Conservation (phyloP, 257 asterid genomes). For the Anisodus acutangulus region DNA sequence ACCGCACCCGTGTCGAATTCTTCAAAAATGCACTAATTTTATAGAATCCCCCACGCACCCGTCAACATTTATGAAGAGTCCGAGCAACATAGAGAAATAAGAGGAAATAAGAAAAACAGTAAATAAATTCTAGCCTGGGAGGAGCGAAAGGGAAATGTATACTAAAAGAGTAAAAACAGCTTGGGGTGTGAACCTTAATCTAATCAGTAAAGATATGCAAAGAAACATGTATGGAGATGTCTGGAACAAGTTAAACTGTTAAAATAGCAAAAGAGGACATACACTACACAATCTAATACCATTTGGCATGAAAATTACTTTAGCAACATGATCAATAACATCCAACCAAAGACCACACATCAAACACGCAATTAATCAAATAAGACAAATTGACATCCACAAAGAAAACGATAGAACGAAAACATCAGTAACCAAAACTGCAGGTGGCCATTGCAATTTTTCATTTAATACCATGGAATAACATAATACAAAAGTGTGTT, state of each 20-base stretch:
- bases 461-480: neutral
- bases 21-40: too few relatives aligned
- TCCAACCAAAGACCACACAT: neutral
- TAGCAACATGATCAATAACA: neutral
- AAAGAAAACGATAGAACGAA: neutral
- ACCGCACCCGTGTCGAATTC: too few relatives aligned
- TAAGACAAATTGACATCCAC: neutral
- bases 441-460: slow-evolving; percentile 4
- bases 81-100: too few relatives aligned
- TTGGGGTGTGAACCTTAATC: neutral
- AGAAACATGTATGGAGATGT: too few relatives aligned
- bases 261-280: neutral
- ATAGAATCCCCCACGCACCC: too few relatives aligned
- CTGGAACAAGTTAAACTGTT: too few relatives aligned
- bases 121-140: too few relatives aligned
- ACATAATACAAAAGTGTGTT: neutral
- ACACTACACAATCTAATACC: neutral
- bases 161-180: neutral
- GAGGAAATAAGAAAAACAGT: too few relatives aligned
- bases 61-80: too few relatives aligned
- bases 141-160: neutral
- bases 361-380: neutral
- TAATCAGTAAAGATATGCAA: neutral
- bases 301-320: neutral
- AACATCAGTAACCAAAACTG: neutral